Conservation (phyloP, 352 stramenopile genomes). For the Phytopythium vexans region DNA sequence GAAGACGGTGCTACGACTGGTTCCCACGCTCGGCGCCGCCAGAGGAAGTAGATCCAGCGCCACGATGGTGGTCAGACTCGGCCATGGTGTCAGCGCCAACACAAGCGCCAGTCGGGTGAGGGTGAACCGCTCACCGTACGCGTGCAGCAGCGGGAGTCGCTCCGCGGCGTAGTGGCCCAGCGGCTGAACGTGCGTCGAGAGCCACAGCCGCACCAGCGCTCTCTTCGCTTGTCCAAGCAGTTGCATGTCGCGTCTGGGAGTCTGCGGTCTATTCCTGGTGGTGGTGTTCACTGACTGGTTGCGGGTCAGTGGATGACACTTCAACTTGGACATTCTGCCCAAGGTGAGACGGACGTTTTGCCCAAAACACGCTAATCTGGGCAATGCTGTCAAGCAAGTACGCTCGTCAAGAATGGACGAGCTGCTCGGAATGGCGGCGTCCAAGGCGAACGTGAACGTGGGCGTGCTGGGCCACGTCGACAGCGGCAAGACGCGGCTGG, state of each 20-base stretch:
- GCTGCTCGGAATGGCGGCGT: neutral
- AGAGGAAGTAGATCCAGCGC: conserved; percentile 19
- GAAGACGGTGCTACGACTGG: conserved; percentile 12
- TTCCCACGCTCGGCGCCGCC: conserved; percentile 4
- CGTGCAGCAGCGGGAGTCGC: conserved; percentile 6
- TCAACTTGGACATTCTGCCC: too few relatives aligned
- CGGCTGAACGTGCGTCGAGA: neutral
- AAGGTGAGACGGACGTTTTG: too few relatives aligned
- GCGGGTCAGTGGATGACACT: too few relatives aligned
- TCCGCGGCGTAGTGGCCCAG: conserved; percentile 11
- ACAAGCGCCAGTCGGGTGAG: conserved; percentile 2
- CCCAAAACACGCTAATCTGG: too few relatives aligned
- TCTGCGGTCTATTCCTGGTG: too few relatives aligned
- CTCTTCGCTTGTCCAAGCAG: too few relatives aligned
- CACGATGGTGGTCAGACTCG: conserved; percentile 15
- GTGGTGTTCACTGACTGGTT: too few relatives aligned
- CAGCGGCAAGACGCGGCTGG: conserved; percentile 96
- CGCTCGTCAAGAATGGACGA: neutral
- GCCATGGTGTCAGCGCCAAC: conserved; percentile 10
- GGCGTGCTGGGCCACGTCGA: conserved; percentile 98
- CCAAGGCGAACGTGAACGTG: conserved; percentile 94
- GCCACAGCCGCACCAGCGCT: neutral
- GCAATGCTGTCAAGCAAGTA: neutral
- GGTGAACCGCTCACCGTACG: conserved; percentile 6
- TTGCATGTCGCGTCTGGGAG: too few relatives aligned